A percentile compares a stretch with the other conserved stretches of the same genome.
Evolutionary conservation across 129 eudicot genomes (phyloP).

Genomic region (Smallanthus sonchifolius): DNA sequence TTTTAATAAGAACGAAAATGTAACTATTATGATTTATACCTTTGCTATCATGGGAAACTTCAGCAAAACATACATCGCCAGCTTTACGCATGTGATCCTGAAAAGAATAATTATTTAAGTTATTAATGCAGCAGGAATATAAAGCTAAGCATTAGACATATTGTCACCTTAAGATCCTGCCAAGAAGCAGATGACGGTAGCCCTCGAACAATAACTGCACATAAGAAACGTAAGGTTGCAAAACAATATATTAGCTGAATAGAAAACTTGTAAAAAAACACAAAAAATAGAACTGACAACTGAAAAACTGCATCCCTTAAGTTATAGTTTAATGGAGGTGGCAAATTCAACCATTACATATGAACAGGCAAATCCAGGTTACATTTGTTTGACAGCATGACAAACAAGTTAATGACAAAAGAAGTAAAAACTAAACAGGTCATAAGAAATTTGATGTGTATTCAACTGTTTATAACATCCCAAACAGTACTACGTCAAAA

Average conservation of each 20-base stretch:
- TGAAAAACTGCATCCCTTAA: not conserved
- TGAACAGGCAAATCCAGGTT: not conserved
- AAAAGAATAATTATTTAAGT: not conserved
- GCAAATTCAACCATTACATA: not conserved
- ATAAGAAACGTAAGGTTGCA: conserved; percentile 5
- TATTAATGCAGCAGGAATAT: not conserved
- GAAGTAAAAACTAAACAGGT: not conserved
- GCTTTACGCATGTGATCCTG: conserved; percentile 99
- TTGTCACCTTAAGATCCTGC: conserved; percentile 88
- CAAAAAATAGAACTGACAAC: not conserved
- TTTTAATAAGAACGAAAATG: not conserved
- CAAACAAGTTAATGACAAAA: not conserved
- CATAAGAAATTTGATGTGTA: not conserved
- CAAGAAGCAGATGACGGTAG: conserved; percentile 98
- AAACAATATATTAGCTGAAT: not conserved
- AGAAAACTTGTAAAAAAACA: not conserved
- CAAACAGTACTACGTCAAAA: not conserved
- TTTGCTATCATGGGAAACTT: conserved; percentile 80
- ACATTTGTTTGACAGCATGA: not conserved
- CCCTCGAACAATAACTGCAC: conserved; percentile 78
- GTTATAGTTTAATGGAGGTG: not conserved
- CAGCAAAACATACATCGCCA: conserved; percentile 99
- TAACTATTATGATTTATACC: conserved; percentile 38
- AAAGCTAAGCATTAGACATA: conserved; percentile 7
- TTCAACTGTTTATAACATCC: not conserved